These are phyloP conservation scores for Cyclotella sp. DNA, from an alignment of 108 stramenopile genomes.

Conservation along the genomic window DNA sequence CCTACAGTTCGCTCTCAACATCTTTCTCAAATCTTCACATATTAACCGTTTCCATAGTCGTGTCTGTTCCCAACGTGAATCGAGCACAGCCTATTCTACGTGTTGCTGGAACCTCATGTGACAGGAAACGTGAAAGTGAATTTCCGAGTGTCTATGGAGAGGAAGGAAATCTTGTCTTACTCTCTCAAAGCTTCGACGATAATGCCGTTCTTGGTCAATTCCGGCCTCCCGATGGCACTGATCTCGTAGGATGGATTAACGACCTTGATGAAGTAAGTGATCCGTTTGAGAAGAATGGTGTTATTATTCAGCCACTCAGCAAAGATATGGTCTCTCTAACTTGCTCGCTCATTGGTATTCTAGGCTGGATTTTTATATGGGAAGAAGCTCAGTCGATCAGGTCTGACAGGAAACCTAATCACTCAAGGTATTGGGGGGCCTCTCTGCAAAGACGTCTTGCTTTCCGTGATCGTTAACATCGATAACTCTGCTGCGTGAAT, in stretches of 20 bases:
- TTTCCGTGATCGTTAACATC: constrained; percentile 47
- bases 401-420: constrained; percentile 26
- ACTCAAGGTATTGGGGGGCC: constrained; percentile 41
- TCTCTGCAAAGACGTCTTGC: constrained; percentile 49
- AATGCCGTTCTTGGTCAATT: constrained; percentile 33
- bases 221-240: constrained; percentile 39
- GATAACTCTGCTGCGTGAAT: constrained; percentile 4
- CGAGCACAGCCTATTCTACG: constrained; percentile 32
- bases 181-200: constrained; percentile 52
- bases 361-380: constrained; percentile 53
- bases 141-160: constrained; percentile 50
- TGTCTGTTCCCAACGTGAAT: constrained; percentile 44
- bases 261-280: constrained; percentile 39
- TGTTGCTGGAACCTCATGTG: constrained; percentile 35
- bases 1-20: background rate
- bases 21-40: background rate
- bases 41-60: background rate
- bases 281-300: background rate
- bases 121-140: constrained; percentile 25
- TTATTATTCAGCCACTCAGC: background rate
- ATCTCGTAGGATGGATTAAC: constrained; percentile 38
- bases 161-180: constrained; percentile 36
- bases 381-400: constrained; percentile 26
- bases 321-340: background rate
- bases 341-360: background rate